phyloP scores from a whole-genome alignment of 2,329 filamentous ascomycete genomes.

The Apiospora saccharicola region DNA sequence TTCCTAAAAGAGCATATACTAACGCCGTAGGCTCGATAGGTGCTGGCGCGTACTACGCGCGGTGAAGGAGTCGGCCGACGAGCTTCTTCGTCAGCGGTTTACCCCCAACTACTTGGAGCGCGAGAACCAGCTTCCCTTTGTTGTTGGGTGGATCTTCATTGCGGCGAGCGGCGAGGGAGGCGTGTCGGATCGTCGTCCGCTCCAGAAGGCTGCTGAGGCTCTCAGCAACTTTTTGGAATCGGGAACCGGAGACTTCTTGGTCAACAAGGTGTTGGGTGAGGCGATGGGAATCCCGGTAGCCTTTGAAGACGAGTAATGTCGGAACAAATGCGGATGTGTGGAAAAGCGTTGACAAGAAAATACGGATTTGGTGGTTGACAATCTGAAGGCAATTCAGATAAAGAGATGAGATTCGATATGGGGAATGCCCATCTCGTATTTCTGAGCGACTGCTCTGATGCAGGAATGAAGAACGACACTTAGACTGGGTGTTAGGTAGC shows the following conservation, averaged over 20 bases:
- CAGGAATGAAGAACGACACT: no score
- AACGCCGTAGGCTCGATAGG: no score
- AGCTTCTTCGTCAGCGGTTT: slow-evolving; percentile 42
- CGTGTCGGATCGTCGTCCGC: slow-evolving; percentile 2
- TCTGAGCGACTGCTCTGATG: no score
- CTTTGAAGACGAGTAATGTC: background rate
- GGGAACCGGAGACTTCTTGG: background rate
- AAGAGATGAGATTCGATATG: no score
- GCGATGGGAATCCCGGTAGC: background rate
- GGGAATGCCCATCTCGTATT: no score
- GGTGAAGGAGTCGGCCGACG: slow-evolving; percentile 42
- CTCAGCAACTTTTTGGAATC: background rate
- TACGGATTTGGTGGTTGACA: no score
- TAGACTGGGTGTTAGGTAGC: no score
- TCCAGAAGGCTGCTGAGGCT: background rate
- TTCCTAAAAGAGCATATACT: no score
- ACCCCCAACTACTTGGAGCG: slow-evolving; percentile 46
- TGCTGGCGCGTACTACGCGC: slow-evolving; percentile 49
- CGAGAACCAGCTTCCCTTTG: slow-evolving; percentile 48
- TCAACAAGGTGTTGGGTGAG: background rate
- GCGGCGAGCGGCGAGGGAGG: slow-evolving; percentile 30
- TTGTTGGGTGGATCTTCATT: slow-evolving; percentile 51
- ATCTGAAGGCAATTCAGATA: no score
- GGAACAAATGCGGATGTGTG: no score
- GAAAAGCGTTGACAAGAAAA: no score